phyloP scores from a whole-genome alignment of 1,139 yeast genomes.

The Saccharomycopsis phalli region DNA sequence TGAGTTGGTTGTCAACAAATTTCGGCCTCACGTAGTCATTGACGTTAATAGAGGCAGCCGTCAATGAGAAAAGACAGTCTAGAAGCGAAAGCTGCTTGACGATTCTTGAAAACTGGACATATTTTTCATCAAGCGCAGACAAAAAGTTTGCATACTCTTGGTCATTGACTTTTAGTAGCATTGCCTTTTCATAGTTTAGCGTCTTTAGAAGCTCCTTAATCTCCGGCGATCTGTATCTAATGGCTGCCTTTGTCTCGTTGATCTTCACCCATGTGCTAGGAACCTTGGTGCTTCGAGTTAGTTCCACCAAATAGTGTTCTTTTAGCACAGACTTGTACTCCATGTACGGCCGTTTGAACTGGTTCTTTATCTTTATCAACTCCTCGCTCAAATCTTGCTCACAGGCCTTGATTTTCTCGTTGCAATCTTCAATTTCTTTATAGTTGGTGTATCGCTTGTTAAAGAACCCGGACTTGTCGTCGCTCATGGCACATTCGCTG shows the following conservation, averaged over 20 bases:
- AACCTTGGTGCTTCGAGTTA: constrained; percentile 39
- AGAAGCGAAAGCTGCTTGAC: constrained; percentile 48
- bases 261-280: constrained; percentile 74
- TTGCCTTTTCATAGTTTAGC: constrained; percentile 55
- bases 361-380: constrained; percentile 34
- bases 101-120: constrained; percentile 41
- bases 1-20: constrained; percentile 42
- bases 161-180: constrained; percentile 47
- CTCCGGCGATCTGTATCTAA: constrained; percentile 64
- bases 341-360: constrained; percentile 50
- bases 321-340: constrained; percentile 49
- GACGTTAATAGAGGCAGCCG: constrained; percentile 47
- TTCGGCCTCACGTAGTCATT: constrained; percentile 46
- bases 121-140: constrained; percentile 36
- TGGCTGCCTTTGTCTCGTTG: constrained; percentile 60
- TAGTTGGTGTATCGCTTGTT: constrained; percentile 35
- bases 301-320: constrained; percentile 67
- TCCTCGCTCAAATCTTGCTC: constrained; percentile 42
- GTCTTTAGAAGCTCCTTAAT: constrained; percentile 42
- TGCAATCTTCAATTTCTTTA: constrained; percentile 45
- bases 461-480: constrained; percentile 47
- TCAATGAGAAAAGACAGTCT: constrained; percentile 70
- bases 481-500: constrained; percentile 44
- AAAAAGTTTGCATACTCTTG: constrained; percentile 48
- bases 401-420: constrained; percentile 60